These are phyloP conservation scores for Spinellus fusiger DNA, from an alignment of 192 early-diverging fungal genomes.

Conservation along the genomic window DNA sequence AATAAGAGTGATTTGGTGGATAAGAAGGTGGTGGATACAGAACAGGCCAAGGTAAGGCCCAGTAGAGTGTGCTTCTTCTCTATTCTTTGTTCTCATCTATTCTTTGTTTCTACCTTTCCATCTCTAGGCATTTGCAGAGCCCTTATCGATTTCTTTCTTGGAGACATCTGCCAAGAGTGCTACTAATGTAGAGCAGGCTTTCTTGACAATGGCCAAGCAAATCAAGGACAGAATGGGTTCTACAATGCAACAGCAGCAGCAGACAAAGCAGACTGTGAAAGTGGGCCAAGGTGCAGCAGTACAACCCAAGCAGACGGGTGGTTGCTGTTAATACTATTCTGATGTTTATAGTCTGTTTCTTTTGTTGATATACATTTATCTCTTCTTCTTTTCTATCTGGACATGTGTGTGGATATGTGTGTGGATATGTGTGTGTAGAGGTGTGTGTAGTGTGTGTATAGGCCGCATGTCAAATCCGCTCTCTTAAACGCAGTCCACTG, in stretches of 20 bases:
- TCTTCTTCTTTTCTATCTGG: background rate
- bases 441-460: no score
- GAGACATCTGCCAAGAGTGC: constrained; percentile 98
- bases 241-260: constrained; percentile 30
- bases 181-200: constrained; percentile 97
- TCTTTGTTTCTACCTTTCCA: no score
- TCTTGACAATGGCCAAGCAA: constrained; percentile 99
- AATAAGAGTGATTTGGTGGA: constrained; percentile 96
- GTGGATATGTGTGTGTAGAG: background rate
- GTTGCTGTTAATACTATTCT: constrained; percentile 24
- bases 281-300: constrained; percentile 33
- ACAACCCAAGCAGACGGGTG: constrained; percentile 30
- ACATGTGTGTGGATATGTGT: background rate
- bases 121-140: constrained; percentile 83
- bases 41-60: constrained; percentile 22
- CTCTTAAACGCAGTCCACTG: no score
- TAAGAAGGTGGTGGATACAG: constrained; percentile 76
- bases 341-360: background rate
- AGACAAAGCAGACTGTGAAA: constrained; percentile 29
- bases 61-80: background rate
- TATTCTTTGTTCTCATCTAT: background rate
- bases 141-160: constrained; percentile 86
- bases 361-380: background rate
- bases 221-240: constrained; percentile 85
- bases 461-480: no score